Evolutionary conservation across 192 early-diverging fungal species (phyloP).

Genomic region (Coemansia interrupta): DNA sequence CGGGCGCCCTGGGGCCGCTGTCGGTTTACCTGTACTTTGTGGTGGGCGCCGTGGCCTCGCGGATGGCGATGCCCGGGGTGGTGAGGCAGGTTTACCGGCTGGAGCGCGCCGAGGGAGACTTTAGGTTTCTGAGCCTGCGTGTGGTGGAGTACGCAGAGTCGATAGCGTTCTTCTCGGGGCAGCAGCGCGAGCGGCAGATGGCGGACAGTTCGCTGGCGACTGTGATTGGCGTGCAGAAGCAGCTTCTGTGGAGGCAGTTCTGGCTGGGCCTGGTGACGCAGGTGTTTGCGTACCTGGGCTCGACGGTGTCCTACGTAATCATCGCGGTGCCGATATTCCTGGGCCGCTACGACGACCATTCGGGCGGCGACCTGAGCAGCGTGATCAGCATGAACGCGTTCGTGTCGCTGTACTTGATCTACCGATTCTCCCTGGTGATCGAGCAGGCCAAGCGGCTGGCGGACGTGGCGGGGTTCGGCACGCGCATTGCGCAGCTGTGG

Average conservation of each 20-base stretch:
- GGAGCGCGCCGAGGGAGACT: conserved; percentile 79
- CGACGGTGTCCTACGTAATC: conserved; percentile 75
- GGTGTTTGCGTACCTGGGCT: conserved; percentile 70
- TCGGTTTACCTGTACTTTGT: conserved; percentile 72
- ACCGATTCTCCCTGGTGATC: conserved; percentile 68
- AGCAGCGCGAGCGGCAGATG: conserved; percentile 57
- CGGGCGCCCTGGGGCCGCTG: conserved; percentile 65
- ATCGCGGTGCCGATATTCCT: conserved; percentile 79
- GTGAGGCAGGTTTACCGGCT: conserved; percentile 68
- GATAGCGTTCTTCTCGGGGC: conserved; percentile 79
- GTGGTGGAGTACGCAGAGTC: conserved; percentile 72
- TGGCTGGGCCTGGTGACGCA: conserved; percentile 55
- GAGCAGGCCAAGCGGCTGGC: conserved; percentile 66
- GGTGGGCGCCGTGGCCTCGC: conserved; percentile 58
- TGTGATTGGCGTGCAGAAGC: conserved; percentile 55
- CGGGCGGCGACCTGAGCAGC: conserved; percentile 65
- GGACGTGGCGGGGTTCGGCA: conserved; percentile 76
- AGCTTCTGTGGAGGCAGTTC: conserved; percentile 55
- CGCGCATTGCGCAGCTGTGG: conserved; percentile 77
- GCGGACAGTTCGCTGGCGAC: conserved; percentile 57
- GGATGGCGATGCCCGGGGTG: conserved; percentile 69
- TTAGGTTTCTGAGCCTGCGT: conserved; percentile 71
- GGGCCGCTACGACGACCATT: conserved; percentile 70
- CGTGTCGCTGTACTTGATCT: conserved; percentile 81
- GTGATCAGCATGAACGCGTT: conserved; percentile 81